These are phyloP conservation scores for Phanerochaete carnosa DNA, from an alignment of 768 basidiomycete genomes.

Conservation along the genomic window DNA sequence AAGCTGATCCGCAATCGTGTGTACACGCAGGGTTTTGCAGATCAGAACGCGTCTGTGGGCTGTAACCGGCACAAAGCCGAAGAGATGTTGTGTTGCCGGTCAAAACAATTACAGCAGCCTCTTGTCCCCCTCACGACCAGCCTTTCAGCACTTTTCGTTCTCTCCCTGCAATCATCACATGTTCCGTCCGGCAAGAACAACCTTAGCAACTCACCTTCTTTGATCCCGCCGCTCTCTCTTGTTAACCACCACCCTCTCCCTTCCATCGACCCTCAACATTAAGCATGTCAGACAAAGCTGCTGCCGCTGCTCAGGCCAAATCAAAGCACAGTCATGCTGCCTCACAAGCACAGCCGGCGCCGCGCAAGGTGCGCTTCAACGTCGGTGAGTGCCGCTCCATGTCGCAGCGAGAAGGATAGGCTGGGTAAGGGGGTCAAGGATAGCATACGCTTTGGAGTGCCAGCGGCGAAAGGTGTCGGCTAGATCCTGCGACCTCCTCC, in stretches of 20 bases:
- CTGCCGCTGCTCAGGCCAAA: conserved; percentile 18
- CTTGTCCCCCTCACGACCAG: conserved; percentile 16
- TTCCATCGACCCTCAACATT: conserved; percentile 13
- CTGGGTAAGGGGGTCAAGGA: neutral
- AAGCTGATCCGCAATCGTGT: neutral
- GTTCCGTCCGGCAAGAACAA: neutral
- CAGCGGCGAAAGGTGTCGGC: neutral
- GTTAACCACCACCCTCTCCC: neutral
- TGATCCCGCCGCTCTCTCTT: neutral
- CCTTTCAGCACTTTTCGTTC: conserved; percentile 1
- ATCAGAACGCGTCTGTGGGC: conserved; percentile 6
- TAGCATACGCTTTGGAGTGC: neutral
- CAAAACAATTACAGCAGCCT: conserved; percentile 10
- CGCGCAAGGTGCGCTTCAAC: conserved; percentile 86
- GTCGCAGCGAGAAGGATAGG: neutral
- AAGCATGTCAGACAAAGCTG: conserved; percentile 10
- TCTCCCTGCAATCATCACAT: neutral
- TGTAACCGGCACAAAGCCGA: conserved; percentile 5
- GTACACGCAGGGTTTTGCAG: neutral
- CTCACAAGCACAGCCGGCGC: conserved; percentile 49
- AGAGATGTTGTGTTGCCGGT: conserved; percentile 6
- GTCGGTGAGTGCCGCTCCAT: conserved; percentile 50
- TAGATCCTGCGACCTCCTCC: neutral
- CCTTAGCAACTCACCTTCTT: conserved; percentile 1
- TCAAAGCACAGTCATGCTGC: conserved; percentile 46